A percentile compares a stretch with the other conserved stretches of the same genome.
These are phyloP conservation scores for Aureobasidium sp. DNA, from an alignment of 2,329 filamentous ascomycete genomes.

Conservation along the genomic window DNA sequence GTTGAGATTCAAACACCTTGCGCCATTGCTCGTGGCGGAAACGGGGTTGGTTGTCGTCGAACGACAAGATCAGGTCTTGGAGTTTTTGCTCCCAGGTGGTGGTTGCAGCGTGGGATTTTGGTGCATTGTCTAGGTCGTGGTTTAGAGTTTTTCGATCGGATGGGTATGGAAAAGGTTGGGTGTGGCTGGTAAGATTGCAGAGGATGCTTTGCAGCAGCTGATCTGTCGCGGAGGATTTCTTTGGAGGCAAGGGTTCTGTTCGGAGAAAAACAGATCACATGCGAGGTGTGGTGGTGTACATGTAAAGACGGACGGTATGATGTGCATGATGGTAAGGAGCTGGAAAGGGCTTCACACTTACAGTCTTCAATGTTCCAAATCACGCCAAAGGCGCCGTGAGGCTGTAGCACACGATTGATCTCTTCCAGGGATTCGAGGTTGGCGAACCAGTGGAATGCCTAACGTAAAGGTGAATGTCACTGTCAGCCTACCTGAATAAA, in stretches of 20 bases:
- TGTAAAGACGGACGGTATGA: neutral
- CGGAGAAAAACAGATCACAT: slow-evolving; percentile 20
- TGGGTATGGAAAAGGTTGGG: neutral
- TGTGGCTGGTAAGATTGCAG: slow-evolving; percentile 26
- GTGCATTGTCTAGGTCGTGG: slow-evolving; percentile 50
- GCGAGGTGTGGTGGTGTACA: neutral
- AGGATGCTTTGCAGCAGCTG: neutral
- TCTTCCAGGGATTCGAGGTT: slow-evolving; percentile 55
- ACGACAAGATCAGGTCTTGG: slow-evolving; percentile 52
- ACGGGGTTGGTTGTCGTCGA: slow-evolving; percentile 53
- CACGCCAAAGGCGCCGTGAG: slow-evolving; percentile 54
- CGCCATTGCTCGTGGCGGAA: slow-evolving; percentile 62
- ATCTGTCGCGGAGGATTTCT: neutral
- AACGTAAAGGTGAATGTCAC: slow-evolving; percentile 3
- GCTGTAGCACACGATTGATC: slow-evolving; percentile 59
- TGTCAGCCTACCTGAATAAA: slow-evolving; percentile 16
- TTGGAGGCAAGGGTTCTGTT: neutral
- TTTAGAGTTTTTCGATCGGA: neutral
- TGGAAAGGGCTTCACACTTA: slow-evolving; percentile 31
- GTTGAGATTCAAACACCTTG: slow-evolving; percentile 55
- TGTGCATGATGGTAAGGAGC: neutral
- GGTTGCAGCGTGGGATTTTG: slow-evolving; percentile 47
- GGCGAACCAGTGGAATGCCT: slow-evolving; percentile 56
- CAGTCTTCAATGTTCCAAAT: slow-evolving; percentile 73
- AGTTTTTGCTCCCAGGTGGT: slow-evolving; percentile 57